Evolutionary conservation across 768 basidiomycete species (phyloP).

Genomic region (Amanita polypyramis): DNA sequence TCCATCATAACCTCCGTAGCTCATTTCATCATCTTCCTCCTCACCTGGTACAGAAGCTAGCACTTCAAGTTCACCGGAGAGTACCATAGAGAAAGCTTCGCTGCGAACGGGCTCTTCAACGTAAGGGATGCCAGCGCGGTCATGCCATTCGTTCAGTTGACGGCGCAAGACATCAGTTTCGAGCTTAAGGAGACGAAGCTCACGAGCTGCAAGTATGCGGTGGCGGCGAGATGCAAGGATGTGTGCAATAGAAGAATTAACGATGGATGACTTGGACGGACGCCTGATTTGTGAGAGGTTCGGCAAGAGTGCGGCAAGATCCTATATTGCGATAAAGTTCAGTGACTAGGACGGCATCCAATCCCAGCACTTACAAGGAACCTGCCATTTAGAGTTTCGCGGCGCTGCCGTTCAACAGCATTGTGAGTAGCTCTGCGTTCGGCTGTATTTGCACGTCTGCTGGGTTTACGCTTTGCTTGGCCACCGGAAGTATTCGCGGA

Average conservation of each 20-base stretch:
- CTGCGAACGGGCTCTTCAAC: slow-evolving; percentile 66
- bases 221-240: slow-evolving; percentile 77
- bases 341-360: slow-evolving; percentile 4
- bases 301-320: slow-evolving; percentile 85
- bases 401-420: slow-evolving; percentile 87
- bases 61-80: slow-evolving; percentile 63
- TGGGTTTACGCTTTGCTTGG: slow-evolving; percentile 68
- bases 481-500: slow-evolving; percentile 13
- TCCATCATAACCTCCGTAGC: slow-evolving; percentile 19
- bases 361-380: slow-evolving; percentile 55
- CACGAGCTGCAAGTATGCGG: slow-evolving; percentile 69
- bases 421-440: slow-evolving; percentile 96
- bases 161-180: slow-evolving; percentile 82
- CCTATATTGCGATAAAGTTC: slow-evolving; percentile 33
- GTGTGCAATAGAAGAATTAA: slow-evolving; percentile 90
- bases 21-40: slow-evolving; percentile 41
- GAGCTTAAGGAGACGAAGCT: slow-evolving; percentile 66
- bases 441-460: slow-evolving; percentile 88
- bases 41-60: slow-evolving; percentile 36
- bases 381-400: slow-evolving; percentile 88
- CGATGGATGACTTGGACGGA: slow-evolving; percentile 93
- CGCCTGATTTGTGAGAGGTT: slow-evolving; percentile 86
- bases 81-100: slow-evolving; percentile 62
- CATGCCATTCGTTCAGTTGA: slow-evolving; percentile 92
- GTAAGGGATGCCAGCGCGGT: slow-evolving; percentile 57